These are phyloP conservation scores for Diaporthe australafricana DNA, from an alignment of 2,329 filamentous ascomycete species.

Conservation along the genomic window DNA sequence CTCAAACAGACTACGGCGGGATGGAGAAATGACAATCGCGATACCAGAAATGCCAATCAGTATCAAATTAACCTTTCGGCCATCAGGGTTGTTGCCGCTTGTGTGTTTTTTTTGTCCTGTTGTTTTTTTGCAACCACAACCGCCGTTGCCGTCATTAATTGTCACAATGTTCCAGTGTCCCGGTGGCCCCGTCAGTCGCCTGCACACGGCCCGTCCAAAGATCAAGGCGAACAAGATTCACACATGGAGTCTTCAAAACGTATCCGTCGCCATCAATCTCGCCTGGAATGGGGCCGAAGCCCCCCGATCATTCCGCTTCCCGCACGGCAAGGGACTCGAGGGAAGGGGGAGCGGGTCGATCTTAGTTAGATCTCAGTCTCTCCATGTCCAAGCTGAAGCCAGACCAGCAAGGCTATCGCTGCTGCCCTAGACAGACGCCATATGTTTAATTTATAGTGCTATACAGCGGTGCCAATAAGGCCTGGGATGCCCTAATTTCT, in stretches of 20 bases:
- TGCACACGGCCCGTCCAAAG: conserved; percentile 18
- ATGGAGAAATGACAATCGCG: conserved; percentile 18
- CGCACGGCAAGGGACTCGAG: conserved; percentile 6
- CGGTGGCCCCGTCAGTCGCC: not conserved
- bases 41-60: conserved; percentile 25
- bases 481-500: not conserved
- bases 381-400: conserved; percentile 3
- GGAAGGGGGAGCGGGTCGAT: conserved; percentile 26
- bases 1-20: conserved; percentile 26
- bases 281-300: conserved; percentile 26
- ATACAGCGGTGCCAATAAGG: conserved; percentile 8
- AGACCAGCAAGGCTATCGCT: conserved; percentile 21
- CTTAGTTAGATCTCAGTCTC: conserved; percentile 19
- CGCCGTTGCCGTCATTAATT: conserved; percentile 24
- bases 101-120: not conserved
- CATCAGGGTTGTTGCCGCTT: conserved; percentile 15
- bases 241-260: not conserved
- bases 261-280: conserved; percentile 21
- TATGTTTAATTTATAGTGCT: conserved; percentile 16
- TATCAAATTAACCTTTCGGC: conserved; percentile 25
- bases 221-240: not conserved
- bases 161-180: not conserved
- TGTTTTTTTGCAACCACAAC: conserved; percentile 19
- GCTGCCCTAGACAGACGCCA: conserved; percentile 3
- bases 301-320: conserved; percentile 26